Evolutionary conservation across 2,329 filamentous ascomycete species (phyloP), one percentile per base, ranked within the genome.

Genomic region (Penicillium frequentans): DNA sequence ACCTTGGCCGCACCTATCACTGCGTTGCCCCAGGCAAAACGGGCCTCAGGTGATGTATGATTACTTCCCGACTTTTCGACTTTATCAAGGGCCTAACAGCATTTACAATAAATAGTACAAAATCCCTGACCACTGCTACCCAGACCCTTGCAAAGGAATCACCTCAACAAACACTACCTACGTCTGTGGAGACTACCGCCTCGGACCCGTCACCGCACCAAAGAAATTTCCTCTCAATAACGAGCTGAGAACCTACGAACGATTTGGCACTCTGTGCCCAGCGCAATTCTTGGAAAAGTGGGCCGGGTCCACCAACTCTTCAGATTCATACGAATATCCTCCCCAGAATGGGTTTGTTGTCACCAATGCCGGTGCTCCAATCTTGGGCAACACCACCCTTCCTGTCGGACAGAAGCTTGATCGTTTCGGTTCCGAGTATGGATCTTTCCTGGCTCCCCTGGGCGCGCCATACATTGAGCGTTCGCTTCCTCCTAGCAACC

Each of bases 391-490:
- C 23, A 69, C 77, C 57, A 74, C 74, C 0, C 65, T 83, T 0
- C 57, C 60, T 2, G 67, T 66, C 0, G 80, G 79, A 13, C 71
- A 74, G n/a, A 68, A 79, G 24, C 59, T 83, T 1, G 80, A 83
- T 64, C 72, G 80, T 1, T 83, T 83, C 49, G 81, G 81, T 1
- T 70, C 70, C 10, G 79, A 81, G 59, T 71, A 70, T 47, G 81
- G 80, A 46, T 68, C 49, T 0, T 81, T 74, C 57, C 65, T 81
- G 23, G 71, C 71, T 13, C 78, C 79, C 5, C 73, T 77, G 45
- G 76, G 75, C 2, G 75, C 79, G 21, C 78, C 79, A 2, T 83
- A 79, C 57, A 75, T 76, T 23, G 77, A 82, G 65, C 66, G 80
- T 21, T 69, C 79, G 3, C 65, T 83, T 33, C 80, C 81, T 3